Evolutionary conservation across 1,139 yeast genomes (phyloP), one percentile per base, ranked within the genome.

Genomic region (Scheffersomyces cryptocercus): DNA sequence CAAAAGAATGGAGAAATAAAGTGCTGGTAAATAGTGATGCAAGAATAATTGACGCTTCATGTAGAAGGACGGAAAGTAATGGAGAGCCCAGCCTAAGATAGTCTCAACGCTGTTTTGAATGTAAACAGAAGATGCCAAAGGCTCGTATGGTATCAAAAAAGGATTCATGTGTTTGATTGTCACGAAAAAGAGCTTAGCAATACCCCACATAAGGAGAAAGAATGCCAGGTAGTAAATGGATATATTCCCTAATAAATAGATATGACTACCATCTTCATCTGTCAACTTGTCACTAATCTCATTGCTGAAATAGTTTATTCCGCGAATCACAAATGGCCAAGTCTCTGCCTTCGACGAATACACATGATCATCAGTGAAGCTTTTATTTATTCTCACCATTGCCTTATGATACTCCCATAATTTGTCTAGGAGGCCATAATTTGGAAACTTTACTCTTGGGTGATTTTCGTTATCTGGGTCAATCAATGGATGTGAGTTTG

Each of bases 401-500:
- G 69, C 67, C 28, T 48, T 49, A 47, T 72, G 77, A 42, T 68
- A 65, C 44, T 73, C 75, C 40, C 51, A 39, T 4, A 73, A 28
- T 47, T 70, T 70, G 32, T 51, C 41, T 50, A 58, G 62, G 42
- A 72, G 68, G 1, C 44, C 30, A n/a, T 29, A 14, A 1, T 42
- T 40, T 5, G 45, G 35, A 34, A 63, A 50, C 35, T 64, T 55
- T 13, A 73, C 65, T 37, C 64, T 61, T 13, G 66, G 73, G 20
- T 47, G 47, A 20, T 20, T 20, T n/a, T 39, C 47, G 16, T 56
- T 59, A 34, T 69, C 63, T 11, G 65, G 52, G 16, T 65, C 70
- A 7, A 69, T 52, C 4, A 60, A 46, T 2, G 87, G 85, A 37
- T 52, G 57, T n/a, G 66, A 62, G 52, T 82, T 82, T 46, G 65